Evolutionary conservation across 1,284 basidiomycete species (phyloP).

Genomic region (Apiotrichum sp.): DNA sequence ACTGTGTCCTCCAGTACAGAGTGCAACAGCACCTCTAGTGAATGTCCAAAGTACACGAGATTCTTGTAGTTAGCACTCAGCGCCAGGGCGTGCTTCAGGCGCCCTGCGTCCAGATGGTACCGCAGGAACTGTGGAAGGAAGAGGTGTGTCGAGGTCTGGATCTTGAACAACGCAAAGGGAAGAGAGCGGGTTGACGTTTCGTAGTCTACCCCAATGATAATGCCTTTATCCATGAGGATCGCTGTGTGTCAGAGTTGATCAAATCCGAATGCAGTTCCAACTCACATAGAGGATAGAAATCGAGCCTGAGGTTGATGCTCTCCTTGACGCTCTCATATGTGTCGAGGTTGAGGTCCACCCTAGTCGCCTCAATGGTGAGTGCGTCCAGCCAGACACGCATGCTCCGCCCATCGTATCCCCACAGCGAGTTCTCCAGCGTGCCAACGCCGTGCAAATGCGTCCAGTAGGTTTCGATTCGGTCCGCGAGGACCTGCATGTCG

Average conservation of each 20-base stretch:
- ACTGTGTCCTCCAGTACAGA: conserved; percentile 89
- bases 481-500: conserved; percentile 94
- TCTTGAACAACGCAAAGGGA: conserved; percentile 86
- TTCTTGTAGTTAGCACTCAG: conserved; percentile 82
- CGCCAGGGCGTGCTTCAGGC: conserved; percentile 70
- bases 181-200: conserved; percentile 73
- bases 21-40: conserved; percentile 88
- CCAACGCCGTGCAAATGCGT: conserved; percentile 90
- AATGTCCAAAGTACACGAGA: conserved; percentile 89
- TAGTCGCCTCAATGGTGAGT: conserved; percentile 68
- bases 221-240: conserved; percentile 96
- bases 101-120: conserved; percentile 67
- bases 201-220: conserved; percentile 92
- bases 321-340: conserved; percentile 70
- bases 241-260: too few relatives aligned
- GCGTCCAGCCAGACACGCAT: conserved; percentile 95
- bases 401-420: conserved; percentile 88
- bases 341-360: conserved; percentile 48
- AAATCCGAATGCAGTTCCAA: background rate
- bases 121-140: conserved; percentile 89
- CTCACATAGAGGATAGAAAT: conserved; percentile 90
- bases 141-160: conserved; percentile 87
- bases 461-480: conserved; percentile 97
- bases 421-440: conserved; percentile 89
- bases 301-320: conserved; percentile 80